Evolutionary conservation across 1,284 basidiomycete genomes (phyloP).

Genomic region (Microbotryum intermedium): DNA sequence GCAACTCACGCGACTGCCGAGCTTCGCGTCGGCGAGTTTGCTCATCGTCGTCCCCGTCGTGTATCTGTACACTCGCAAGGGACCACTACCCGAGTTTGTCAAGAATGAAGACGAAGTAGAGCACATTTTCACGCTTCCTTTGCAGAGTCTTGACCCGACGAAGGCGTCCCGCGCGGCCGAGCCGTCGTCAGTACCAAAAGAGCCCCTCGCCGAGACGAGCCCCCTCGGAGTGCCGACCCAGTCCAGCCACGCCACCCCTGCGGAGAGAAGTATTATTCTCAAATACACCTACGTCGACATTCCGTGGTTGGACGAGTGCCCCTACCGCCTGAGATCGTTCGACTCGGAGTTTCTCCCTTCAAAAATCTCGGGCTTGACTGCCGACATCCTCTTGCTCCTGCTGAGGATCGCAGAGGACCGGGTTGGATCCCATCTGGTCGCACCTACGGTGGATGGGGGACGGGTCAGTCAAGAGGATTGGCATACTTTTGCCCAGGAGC

Average conservation of each 20-base stretch:
- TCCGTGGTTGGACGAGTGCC: slow-evolving; percentile 17
- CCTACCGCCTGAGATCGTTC: slow-evolving; percentile 30
- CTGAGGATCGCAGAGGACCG: too few species aligned
- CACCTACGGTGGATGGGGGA: too few species aligned
- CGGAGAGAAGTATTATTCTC: not conserved
- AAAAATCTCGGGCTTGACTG: slow-evolving; percentile 30
- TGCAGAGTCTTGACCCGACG: slow-evolving; percentile 1
- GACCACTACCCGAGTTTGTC: slow-evolving; percentile 6
- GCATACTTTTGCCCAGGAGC: too few species aligned
- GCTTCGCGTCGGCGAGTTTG: slow-evolving; percentile 31
- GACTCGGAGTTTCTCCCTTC: slow-evolving; percentile 9
- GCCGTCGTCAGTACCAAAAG: not conserved
- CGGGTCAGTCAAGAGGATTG: too few species aligned
- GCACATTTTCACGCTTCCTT: slow-evolving; percentile 25
- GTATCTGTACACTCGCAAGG: slow-evolving; percentile 7
- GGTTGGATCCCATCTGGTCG: too few species aligned
- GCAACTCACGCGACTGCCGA: slow-evolving; percentile 27
- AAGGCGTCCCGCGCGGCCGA: not conserved
- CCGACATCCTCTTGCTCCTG: slow-evolving; percentile 22
- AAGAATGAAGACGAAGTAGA: slow-evolving; percentile 29
- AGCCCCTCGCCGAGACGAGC: not conserved
- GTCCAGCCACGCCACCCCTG: not conserved
- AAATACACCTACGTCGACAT: slow-evolving; percentile 13
- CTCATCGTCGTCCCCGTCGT: slow-evolving; percentile 32
- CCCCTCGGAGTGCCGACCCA: not conserved